Percentiles rank a stretch among this genome's conserved stretches.
phyloP scores from a whole-genome alignment of 2,329 filamentous ascomycete genomes.

The Microcyclospora tardicrescens region DNA sequence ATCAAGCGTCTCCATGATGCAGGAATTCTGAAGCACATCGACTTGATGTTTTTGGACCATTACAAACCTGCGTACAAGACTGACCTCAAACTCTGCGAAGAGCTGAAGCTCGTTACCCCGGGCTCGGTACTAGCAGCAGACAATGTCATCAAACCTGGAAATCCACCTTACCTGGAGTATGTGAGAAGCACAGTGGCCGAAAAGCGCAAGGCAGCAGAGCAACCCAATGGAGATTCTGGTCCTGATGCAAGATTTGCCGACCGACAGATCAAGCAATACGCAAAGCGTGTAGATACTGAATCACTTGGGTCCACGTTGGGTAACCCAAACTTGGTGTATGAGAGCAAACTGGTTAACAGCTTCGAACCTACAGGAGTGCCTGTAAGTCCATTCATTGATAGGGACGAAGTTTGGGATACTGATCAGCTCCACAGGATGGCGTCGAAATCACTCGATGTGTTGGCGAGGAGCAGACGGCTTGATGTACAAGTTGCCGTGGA shows the following conservation, averaged over 20 bases:
- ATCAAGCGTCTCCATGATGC: conserved; percentile 46
- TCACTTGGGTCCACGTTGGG: conserved; percentile 34
- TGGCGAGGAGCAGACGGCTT: conserved; percentile 16
- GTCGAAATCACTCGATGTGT: conserved; percentile 53
- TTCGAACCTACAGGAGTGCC: conserved; percentile 56
- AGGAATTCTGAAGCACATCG: conserved; percentile 46
- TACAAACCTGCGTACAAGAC: conserved; percentile 63
- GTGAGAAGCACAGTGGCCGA: conserved; percentile 51
- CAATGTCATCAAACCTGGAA: conserved; percentile 59
- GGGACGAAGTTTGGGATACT: conserved; percentile 1
- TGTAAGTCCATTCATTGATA: conserved; percentile 33
- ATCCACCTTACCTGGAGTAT: conserved; percentile 58
- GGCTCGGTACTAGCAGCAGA: conserved; percentile 55
- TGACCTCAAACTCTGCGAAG: conserved; percentile 66
- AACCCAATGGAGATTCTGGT: conserved; percentile 16
- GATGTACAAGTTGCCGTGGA: not conserved
- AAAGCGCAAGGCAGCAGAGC: conserved; percentile 39
- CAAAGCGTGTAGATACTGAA: conserved; percentile 34
- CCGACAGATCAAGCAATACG: conserved; percentile 36
- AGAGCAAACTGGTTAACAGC: conserved; percentile 50
- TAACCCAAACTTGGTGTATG: conserved; percentile 53
- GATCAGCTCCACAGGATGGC: conserved; percentile 41
- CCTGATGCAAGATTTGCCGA: conserved; percentile 31
- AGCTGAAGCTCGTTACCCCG: conserved; percentile 48
- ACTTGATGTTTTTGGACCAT: conserved; percentile 69